These are phyloP conservation scores for Quercus dentata DNA, from an alignment of 306 rosid genomes.

Conservation along the genomic window DNA sequence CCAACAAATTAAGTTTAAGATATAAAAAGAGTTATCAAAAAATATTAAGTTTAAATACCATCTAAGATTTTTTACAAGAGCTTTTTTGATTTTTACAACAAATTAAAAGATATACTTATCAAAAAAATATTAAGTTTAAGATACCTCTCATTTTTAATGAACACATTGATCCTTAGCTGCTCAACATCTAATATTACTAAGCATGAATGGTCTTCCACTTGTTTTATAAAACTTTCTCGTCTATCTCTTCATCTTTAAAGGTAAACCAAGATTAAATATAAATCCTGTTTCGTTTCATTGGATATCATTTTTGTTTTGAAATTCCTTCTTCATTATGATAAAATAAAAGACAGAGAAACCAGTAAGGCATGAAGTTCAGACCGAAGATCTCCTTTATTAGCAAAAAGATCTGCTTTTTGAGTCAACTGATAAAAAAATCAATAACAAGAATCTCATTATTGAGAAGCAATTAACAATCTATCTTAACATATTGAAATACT, in stretches of 20 bases:
- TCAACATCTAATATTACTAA: neutral
- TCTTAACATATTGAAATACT: too few relatives aligned
- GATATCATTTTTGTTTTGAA: neutral
- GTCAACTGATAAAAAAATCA: neutral
- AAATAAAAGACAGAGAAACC: neutral
- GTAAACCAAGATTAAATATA: neutral
- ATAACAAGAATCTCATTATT: neutral
- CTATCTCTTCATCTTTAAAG: neutral
- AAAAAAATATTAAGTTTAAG: neutral
- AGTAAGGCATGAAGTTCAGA: neutral
- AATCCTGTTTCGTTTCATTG: neutral
- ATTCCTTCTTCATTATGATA: neutral
- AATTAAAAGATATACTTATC: neutral
- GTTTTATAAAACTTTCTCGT: neutral
- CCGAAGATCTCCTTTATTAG: neutral
- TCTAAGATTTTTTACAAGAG: neutral
- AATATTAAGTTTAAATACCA: too few relatives aligned
- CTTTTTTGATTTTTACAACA: neutral
- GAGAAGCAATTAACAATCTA: neutral
- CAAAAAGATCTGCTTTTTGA: neutral
- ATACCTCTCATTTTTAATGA: neutral
- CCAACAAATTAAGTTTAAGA: too few relatives aligned
- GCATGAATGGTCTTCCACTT: neutral
- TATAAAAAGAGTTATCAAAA: too few relatives aligned
- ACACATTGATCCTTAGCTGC: neutral